Conservation (phyloP, 2,329 filamentous ascomycete species). For the Juglanconis sp. region DNA sequence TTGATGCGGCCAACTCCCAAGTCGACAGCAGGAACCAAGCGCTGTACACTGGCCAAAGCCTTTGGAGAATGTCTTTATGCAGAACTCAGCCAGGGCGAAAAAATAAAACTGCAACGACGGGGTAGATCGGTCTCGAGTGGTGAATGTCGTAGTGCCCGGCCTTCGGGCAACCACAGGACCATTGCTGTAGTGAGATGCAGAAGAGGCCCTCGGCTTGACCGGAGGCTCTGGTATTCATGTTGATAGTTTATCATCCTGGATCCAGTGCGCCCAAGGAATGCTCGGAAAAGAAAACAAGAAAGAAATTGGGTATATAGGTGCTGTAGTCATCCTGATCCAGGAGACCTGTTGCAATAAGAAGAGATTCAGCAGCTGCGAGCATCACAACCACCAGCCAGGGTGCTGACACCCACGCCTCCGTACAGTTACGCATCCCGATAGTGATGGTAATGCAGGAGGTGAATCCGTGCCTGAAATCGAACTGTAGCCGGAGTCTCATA, state of each 20-base stretch:
- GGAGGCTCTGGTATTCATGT: constrained; percentile 1
- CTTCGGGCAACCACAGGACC: too few relatives aligned
- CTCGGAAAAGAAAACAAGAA: constrained; percentile 2
- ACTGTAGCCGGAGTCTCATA: background rate
- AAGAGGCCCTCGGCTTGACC: background rate
- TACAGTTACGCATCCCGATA: background rate
- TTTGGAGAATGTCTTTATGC: background rate
- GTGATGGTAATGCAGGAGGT: background rate
- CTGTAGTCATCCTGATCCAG: background rate
- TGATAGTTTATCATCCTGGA: constrained; percentile 8
- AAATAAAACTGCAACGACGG: background rate
- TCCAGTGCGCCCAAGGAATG: constrained; percentile 18
- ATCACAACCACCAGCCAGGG: constrained; percentile 3
- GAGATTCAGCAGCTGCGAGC: background rate
- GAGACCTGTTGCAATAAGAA: background rate
- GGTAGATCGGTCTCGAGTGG: background rate
- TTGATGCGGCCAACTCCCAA: background rate
- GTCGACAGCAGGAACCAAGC: background rate
- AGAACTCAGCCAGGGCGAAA: background rate
- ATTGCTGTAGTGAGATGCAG: background rate
- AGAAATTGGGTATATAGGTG: constrained; percentile 15
- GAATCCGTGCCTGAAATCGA: background rate
- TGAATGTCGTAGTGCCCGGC: background rate
- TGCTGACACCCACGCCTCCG: background rate
- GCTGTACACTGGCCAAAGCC: background rate